Conservation (phyloP, 2,329 filamentous ascomycete species). For the Clarireedia sp. region DNA sequence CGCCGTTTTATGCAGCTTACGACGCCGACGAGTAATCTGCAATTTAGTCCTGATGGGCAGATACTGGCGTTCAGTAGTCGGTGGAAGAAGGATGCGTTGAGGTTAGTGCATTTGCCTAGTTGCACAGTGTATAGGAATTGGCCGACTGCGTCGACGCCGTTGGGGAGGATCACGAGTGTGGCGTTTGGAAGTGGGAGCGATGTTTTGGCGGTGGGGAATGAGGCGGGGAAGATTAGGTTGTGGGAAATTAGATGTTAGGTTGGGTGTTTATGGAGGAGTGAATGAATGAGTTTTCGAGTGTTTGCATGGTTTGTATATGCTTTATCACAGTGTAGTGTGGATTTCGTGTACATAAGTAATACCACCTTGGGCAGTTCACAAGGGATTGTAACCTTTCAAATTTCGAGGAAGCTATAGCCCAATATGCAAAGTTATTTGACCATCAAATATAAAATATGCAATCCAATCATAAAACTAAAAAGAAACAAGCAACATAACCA, state of each 20-base stretch:
- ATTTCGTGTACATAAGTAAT: no score
- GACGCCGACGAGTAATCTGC: conserved; percentile 70
- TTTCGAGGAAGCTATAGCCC: no score
- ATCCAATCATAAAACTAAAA: no score
- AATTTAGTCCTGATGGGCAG: conserved; percentile 85
- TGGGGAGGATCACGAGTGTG: conserved; percentile 73
- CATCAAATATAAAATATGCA: no score
- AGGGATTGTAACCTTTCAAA: no score
- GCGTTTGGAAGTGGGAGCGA: conserved; percentile 60
- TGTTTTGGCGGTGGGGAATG: conserved; percentile 78
- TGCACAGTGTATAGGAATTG: conserved; percentile 96
- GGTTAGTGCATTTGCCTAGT: conserved; percentile 80
- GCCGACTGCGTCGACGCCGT: conserved; percentile 83
- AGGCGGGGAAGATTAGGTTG: conserved; percentile 76
- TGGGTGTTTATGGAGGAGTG: neutral
- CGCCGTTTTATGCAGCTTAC: conserved; percentile 77
- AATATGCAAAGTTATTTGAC: no score
- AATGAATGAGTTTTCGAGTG: neutral
- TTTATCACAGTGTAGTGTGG: no score
- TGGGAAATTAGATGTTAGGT: conserved; percentile 75
- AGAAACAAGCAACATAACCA: no score
- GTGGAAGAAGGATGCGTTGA: conserved; percentile 81
- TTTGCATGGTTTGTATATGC: no score
- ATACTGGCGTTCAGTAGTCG: conserved; percentile 77
- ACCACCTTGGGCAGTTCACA: no score